Conservation (phyloP, 192 early-diverging fungal species). For the Linnemannia elongata region DNA sequence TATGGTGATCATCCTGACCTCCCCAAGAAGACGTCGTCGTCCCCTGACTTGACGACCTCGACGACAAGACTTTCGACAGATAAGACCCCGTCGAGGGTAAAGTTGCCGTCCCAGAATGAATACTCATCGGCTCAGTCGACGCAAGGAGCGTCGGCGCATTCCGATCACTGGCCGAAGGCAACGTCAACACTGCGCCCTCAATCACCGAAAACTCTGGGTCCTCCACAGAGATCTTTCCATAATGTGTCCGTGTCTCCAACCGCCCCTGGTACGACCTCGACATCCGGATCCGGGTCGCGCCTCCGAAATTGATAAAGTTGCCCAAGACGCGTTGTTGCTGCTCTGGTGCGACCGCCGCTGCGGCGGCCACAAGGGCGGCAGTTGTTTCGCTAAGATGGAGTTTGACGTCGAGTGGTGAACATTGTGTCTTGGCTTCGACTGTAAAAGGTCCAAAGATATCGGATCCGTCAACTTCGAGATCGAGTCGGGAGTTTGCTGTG, state of each 20-base stretch:
- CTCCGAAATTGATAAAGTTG: constrained; percentile 56
- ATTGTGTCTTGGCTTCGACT: constrained; percentile 53
- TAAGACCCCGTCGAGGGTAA: background rate
- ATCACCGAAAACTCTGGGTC: constrained; percentile 42
- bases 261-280: constrained; percentile 37
- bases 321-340: constrained; percentile 30
- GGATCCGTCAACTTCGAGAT: constrained; percentile 36
- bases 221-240: constrained; percentile 43
- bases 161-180: constrained; percentile 38
- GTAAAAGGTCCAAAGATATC: constrained; percentile 52
- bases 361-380: background rate
- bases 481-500: constrained; percentile 12
- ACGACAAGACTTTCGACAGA: constrained; percentile 24
- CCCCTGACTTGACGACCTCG: constrained; percentile 26
- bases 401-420: constrained; percentile 31
- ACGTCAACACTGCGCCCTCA: constrained; percentile 30
- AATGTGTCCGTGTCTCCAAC: constrained; percentile 46
- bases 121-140: background rate
- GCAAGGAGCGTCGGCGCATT: background rate
- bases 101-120: background rate
- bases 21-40: constrained; percentile 29
- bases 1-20: constrained; percentile 18
- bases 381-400: constrained; percentile 8
- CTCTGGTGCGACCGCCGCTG: background rate
- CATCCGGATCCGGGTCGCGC: constrained; percentile 17